Evolutionary conservation across 768 basidiomycete species (phyloP).

Genomic region (Lentinula aciculospora): DNA sequence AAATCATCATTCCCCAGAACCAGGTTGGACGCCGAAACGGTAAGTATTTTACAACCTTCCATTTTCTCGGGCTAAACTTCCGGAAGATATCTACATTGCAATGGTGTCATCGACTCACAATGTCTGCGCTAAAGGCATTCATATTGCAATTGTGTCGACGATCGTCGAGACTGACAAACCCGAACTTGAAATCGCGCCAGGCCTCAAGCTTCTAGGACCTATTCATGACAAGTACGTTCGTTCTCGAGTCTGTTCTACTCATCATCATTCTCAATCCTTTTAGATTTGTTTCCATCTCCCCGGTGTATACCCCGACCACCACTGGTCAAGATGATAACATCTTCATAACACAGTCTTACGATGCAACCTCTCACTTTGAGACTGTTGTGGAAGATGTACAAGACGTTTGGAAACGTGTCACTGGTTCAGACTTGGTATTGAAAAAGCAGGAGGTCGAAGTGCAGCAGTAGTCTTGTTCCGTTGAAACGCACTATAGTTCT

Average conservation of each 20-base stretch:
- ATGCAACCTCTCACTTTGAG: conserved; percentile 98
- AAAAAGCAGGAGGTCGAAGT: conserved; percentile 81
- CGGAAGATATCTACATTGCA: conserved; percentile 94
- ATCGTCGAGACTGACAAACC: conserved; percentile 94
- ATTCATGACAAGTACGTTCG: conserved; percentile 84
- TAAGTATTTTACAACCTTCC: conserved; percentile 27
- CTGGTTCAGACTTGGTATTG: conserved; percentile 71
- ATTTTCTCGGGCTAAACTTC: conserved; percentile 1
- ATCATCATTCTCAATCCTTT: not conserved
- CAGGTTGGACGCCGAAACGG: conserved; percentile 93
- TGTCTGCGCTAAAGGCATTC: conserved; percentile 92
- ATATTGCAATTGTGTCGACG: conserved; percentile 96
- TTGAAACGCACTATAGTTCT: not conserved
- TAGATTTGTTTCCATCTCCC: conserved; percentile 87
- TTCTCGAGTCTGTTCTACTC: not conserved
- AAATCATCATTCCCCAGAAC: conserved; percentile 99
- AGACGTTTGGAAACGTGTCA: conserved; percentile 90
- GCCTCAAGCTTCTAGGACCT: conserved; percentile 84
- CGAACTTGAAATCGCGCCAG: conserved; percentile 89
- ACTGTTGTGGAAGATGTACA: conserved; percentile 97
- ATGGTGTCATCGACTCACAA: conserved; percentile 97
- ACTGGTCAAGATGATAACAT: conserved; percentile 82
- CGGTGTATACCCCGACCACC: conserved; percentile 85
- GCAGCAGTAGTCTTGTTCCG: conserved; percentile 30
- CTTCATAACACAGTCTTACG: conserved; percentile 96